phyloP scores from a whole-genome alignment of 139 green algal genomes.

The Eudorina sp. region DNA sequence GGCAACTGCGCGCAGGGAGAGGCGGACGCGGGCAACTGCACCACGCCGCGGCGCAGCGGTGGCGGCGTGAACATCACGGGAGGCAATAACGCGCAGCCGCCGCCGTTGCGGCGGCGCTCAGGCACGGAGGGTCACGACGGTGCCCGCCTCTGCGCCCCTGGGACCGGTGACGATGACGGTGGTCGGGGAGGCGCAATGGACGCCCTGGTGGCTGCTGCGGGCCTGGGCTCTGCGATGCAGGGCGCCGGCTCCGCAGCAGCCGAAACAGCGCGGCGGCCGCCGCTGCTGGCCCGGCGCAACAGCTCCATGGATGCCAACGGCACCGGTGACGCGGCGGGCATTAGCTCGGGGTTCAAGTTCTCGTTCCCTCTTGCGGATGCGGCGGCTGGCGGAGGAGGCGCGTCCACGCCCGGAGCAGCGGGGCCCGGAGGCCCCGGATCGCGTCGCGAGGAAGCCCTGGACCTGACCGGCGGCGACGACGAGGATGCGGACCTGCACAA shows the following conservation, averaged over 20 bases:
- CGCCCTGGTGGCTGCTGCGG: neutral
- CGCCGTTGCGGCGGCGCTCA: neutral
- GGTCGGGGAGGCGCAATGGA: neutral
- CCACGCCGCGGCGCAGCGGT: neutral
- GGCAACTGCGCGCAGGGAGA: too few species aligned
- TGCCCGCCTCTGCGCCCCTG: neutral
- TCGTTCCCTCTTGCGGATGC: neutral
- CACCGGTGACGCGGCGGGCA: neutral
- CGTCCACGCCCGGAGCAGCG: neutral
- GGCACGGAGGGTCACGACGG: neutral
- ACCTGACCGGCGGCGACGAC: constrained; percentile 32
- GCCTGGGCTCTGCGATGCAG: neutral
- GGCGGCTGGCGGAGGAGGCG: neutral
- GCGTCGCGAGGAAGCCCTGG: neutral
- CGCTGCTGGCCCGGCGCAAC: neutral
- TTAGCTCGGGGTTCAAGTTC: constrained; percentile 1
- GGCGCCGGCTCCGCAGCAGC: neutral
- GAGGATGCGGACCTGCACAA: constrained; percentile 7
- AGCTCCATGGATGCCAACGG: neutral
- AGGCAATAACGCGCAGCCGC: neutral
- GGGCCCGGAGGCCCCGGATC: neutral
- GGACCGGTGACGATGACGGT: neutral
- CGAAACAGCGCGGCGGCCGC: too few species aligned
- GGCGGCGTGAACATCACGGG: too few species aligned
- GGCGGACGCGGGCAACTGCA: neutral